Percentiles rank a stretch among this genome's conserved stretches.
Evolutionary conservation across 2,329 filamentous ascomycete species (phyloP).

Genomic region (Parafenestella ontariensis): DNA sequence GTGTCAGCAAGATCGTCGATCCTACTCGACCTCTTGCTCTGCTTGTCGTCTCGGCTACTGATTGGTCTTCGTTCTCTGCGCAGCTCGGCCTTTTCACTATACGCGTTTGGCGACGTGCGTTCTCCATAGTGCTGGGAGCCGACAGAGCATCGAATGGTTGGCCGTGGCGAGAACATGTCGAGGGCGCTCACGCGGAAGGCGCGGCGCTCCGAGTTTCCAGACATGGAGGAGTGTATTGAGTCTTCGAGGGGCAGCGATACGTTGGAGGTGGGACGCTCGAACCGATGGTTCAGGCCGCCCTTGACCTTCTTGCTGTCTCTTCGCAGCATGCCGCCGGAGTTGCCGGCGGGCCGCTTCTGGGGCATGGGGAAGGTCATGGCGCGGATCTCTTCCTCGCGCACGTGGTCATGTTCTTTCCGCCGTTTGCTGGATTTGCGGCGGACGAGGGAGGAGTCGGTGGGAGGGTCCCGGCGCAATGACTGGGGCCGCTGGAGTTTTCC

Average conservation of each 20-base stretch:
- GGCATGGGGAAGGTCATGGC: conserved; percentile 78
- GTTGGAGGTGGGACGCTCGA: conserved; percentile 71
- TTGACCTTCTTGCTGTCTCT: conserved; percentile 72
- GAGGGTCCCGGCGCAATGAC: conserved; percentile 64
- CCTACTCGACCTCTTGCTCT: conserved; percentile 64
- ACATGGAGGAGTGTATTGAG: conserved; percentile 79
- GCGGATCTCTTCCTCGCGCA: conserved; percentile 86
- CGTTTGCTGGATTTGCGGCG: conserved; percentile 76
- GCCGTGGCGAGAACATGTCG: conserved; percentile 82
- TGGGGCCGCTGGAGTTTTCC: conserved; percentile 56
- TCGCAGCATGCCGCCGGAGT: conserved; percentile 66
- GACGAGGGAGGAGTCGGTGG: conserved; percentile 63
- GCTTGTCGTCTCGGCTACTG: conserved; percentile 56
- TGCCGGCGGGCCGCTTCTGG: conserved; percentile 66
- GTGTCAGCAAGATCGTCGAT: conserved; percentile 79
- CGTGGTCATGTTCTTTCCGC: conserved; percentile 69
- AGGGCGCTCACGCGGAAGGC: conserved; percentile 83
- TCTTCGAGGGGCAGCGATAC: conserved; percentile 76
- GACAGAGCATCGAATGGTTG: conserved; percentile 77
- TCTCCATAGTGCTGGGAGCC: conserved; percentile 64
- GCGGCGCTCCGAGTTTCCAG: conserved; percentile 74
- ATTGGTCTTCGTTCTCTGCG: conserved; percentile 61
- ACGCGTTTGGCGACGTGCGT: conserved; percentile 47
- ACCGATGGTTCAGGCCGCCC: conserved; percentile 61
- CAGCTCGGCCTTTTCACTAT: conserved; percentile 56